Evolutionary conservation across 2,329 filamentous ascomycete species (phyloP).

Genomic region (Ophiostoma himal-ulmi): DNA sequence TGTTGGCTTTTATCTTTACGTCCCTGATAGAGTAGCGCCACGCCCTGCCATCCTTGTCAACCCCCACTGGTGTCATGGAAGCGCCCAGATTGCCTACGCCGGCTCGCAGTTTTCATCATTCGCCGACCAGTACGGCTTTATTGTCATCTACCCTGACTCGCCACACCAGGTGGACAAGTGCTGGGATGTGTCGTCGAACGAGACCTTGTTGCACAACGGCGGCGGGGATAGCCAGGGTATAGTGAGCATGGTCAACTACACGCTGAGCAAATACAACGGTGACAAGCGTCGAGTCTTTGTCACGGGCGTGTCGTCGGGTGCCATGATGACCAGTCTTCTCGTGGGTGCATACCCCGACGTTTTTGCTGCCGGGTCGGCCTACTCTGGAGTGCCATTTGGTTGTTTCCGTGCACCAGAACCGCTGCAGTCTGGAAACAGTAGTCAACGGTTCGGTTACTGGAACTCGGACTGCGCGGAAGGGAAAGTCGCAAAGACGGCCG

Average conservation of each 20-base stretch:
- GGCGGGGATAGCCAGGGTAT: background rate
- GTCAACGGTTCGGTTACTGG: background rate
- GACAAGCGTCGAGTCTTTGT: background rate
- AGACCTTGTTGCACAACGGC: background rate
- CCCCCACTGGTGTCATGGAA: slow-evolving; percentile 53
- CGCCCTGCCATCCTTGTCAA: slow-evolving; percentile 50
- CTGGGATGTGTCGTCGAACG: slow-evolving; percentile 52
- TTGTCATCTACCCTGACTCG: slow-evolving; percentile 40
- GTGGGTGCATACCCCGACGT: background rate
- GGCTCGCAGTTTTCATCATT: slow-evolving; percentile 49
- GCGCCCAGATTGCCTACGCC: slow-evolving; percentile 44
- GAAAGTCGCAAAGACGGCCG: background rate
- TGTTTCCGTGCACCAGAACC: background rate
- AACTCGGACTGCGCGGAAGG: background rate
- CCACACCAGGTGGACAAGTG: slow-evolving; percentile 42
- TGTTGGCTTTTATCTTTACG: slow-evolving; percentile 49
- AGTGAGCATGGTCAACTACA: background rate
- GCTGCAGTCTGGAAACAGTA: background rate
- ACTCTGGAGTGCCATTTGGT: background rate
- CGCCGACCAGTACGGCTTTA: slow-evolving; percentile 49
- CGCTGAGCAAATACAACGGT: background rate
- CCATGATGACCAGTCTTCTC: background rate
- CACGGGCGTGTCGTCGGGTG: background rate
- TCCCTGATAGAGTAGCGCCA: slow-evolving; percentile 38
- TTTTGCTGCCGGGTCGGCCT: background rate